These are phyloP conservation scores for Harrya chromipes DNA, from an alignment of 768 basidiomycete genomes.

Conservation along the genomic window DNA sequence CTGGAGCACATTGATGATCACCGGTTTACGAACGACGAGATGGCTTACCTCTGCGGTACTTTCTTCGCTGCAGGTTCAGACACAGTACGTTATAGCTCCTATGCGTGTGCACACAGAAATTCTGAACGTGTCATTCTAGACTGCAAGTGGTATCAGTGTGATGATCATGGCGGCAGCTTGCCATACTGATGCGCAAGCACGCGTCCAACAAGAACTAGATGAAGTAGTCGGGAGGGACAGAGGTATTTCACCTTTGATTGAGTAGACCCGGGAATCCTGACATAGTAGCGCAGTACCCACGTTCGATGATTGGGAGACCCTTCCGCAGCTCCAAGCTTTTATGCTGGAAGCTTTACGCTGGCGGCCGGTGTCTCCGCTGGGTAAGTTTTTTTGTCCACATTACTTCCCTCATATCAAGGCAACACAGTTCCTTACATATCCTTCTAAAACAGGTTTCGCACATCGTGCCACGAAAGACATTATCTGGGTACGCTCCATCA, in stretches of 20 bases:
- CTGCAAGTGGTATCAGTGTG: constrained; percentile 49
- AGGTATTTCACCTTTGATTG: background rate
- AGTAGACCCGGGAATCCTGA: background rate
- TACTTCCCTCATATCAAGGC: no score
- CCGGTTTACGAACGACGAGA: constrained; percentile 48
- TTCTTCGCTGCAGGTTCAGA: constrained; percentile 62
- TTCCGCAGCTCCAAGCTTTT: no score
- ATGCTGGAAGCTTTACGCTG: no score
- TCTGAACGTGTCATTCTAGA: constrained; percentile 19
- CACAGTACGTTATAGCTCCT: constrained; percentile 32
- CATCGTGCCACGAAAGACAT: no score
- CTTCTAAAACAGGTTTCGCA: no score
- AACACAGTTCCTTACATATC: no score
- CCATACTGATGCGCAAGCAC: constrained; percentile 45
- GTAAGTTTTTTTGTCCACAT: background rate
- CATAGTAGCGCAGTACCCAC: constrained; percentile 27
- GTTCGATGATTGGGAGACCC: constrained; percentile 23
- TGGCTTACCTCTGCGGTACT: constrained; percentile 54
- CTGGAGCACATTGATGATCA: constrained; percentile 47
- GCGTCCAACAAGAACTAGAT: constrained; percentile 51
- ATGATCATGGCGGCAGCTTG: constrained; percentile 48
- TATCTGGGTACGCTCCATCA: background rate
- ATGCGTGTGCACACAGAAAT: background rate
- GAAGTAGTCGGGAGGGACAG: constrained; percentile 40
- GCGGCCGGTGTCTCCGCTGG: no score